These are phyloP conservation scores for Rubroboletus pulcherrimus DNA, from an alignment of 768 basidiomycete species.

Conservation along the genomic window DNA sequence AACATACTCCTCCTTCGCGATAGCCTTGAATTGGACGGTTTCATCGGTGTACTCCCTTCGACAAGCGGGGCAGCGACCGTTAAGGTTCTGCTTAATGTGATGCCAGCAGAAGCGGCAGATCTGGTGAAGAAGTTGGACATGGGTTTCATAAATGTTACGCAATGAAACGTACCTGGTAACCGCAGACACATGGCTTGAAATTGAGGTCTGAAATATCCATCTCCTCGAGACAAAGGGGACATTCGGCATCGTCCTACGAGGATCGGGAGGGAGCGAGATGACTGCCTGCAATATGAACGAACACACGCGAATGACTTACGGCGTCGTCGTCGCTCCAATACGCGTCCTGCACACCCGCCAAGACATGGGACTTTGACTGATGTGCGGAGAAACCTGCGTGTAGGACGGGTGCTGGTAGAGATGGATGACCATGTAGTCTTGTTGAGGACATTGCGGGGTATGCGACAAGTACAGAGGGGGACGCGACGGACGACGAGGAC, in stretches of 20 bases:
- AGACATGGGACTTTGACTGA: slow-evolving; percentile 81
- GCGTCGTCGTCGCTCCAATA: slow-evolving; percentile 94
- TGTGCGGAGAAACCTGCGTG: slow-evolving; percentile 67
- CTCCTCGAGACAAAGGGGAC: slow-evolving; percentile 96
- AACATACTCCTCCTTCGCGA: slow-evolving; percentile 91
- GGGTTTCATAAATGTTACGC: slow-evolving; percentile 17
- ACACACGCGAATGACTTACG: slow-evolving; percentile 38
- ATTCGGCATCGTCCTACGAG: slow-evolving; percentile 90
- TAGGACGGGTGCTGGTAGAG: slow-evolving; percentile 70
- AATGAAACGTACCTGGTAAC: slow-evolving; percentile 73
- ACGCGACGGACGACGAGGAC: slow-evolving; percentile 19
- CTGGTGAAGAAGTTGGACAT: slow-evolving; percentile 40
- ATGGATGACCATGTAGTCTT: slow-evolving; percentile 57
- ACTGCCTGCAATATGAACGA: slow-evolving; percentile 9
- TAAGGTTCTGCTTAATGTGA: slow-evolving; percentile 94
- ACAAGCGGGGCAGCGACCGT: slow-evolving; percentile 96
- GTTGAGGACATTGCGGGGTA: slow-evolving; percentile 43
- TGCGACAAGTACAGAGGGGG: not conserved
- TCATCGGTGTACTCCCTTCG: slow-evolving; percentile 90
- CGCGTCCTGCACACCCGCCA: slow-evolving; percentile 92
- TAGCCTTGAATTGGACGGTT: slow-evolving; percentile 90
- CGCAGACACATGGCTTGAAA: slow-evolving; percentile 98
- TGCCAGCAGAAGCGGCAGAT: slow-evolving; percentile 99
- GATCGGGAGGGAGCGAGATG: slow-evolving; percentile 18
- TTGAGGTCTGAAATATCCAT: slow-evolving; percentile 99